Evolutionary conservation across 495 filamentous ascomycete species (phyloP).

Genomic region (Podospora pseudocomata): DNA sequence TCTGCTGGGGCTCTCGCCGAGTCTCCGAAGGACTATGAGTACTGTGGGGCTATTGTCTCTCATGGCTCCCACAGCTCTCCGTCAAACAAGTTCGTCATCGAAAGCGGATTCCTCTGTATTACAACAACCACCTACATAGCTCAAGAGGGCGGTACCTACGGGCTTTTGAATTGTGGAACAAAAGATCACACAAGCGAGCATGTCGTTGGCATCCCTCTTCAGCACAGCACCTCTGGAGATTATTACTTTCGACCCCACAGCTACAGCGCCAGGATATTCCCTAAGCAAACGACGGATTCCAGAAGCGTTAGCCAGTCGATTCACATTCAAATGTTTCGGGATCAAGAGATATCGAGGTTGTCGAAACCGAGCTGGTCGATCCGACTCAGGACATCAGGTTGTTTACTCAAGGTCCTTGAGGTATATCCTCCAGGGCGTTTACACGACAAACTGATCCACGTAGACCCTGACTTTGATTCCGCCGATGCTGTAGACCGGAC

Average conservation of each 20-base stretch:
- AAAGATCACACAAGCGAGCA: not conserved
- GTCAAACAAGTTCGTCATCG: conserved; percentile 5
- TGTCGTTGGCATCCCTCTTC: not conserved
- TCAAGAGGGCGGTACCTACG: not conserved
- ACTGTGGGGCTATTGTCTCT: not conserved
- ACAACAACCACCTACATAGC: not conserved
- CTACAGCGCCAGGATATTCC: not conserved
- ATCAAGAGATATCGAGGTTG: not conserved
- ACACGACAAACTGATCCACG: not conserved
- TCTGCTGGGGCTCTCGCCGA: not conserved
- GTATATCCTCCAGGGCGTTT: not conserved
- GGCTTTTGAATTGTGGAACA: not conserved
- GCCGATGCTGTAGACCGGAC: not conserved
- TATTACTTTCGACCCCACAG: not conserved
- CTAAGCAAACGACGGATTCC: not conserved
- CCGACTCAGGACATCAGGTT: not conserved
- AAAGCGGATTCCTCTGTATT: not conserved
- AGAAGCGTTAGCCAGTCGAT: not conserved
- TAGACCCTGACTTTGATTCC: not conserved
- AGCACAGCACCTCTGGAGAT: not conserved
- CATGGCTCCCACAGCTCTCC: not conserved
- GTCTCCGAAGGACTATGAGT: not conserved
- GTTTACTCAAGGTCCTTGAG: not conserved
- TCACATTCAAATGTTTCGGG: not conserved
- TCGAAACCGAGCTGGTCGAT: not conserved